phyloP scores from a whole-genome alignment of 2,329 filamentous ascomycete genomes.

The Arthrobotrys sphaeroides region DNA sequence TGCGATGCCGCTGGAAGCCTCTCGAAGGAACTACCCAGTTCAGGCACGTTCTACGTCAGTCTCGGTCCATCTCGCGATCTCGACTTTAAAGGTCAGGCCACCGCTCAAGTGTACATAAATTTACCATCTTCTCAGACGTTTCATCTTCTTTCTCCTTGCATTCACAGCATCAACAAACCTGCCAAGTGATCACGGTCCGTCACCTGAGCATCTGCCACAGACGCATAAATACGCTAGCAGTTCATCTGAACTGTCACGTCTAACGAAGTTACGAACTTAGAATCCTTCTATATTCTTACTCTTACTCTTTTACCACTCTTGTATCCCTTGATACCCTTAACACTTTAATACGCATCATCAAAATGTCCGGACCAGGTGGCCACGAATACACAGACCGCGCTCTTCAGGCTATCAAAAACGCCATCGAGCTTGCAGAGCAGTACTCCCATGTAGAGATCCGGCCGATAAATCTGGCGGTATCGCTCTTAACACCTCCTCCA shows the following conservation, averaged over 20 bases:
- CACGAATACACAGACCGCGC: conserved; percentile 83
- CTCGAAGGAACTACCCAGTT: conserved; percentile 45
- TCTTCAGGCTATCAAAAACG: conserved; percentile 87
- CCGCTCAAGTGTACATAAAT: conserved; percentile 32
- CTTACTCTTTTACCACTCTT: background rate
- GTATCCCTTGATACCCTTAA: background rate
- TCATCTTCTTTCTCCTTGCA: conserved; percentile 12
- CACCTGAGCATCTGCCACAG: conserved; percentile 43
- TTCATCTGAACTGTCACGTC: background rate
- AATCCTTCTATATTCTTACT: background rate
- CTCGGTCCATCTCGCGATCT: conserved; percentile 29
- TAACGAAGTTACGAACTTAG: conserved; percentile 44
- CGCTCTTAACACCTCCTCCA: conserved; percentile 75
- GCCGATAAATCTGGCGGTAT: conserved; percentile 87
- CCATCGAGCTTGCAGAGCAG: conserved; percentile 85
- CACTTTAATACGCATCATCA: conserved; percentile 28
- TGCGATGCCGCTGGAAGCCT: conserved; percentile 35
- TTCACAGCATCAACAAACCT: conserved; percentile 9
- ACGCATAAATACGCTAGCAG: conserved; percentile 18
- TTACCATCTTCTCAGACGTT: background rate
- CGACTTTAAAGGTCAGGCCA: conserved; percentile 36
- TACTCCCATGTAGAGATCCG: conserved; percentile 91
- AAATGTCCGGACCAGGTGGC: conserved; percentile 54
- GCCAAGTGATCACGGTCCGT: conserved; percentile 23
- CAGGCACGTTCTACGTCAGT: conserved; percentile 50